Conservation (phyloP, 345 rosid species). For the Populus nigra region DNA sequence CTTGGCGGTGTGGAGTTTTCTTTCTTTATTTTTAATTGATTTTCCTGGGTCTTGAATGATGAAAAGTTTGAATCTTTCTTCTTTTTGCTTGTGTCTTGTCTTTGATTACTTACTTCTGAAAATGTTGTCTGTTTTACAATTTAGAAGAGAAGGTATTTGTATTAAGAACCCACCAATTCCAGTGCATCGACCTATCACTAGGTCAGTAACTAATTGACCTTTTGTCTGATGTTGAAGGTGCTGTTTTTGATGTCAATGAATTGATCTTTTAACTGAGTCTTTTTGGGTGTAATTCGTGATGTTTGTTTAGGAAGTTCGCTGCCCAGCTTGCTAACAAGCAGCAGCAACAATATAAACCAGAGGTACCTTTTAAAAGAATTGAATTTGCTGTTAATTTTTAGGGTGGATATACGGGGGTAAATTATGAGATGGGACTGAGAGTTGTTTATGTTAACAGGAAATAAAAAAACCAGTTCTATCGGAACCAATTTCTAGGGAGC, state of each 20-base stretch:
- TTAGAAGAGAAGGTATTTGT: slow-evolving; percentile 45
- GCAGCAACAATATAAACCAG: slow-evolving; percentile 48
- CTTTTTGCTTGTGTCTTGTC: background rate
- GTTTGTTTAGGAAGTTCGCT: slow-evolving; percentile 62
- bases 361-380: slow-evolving; percentile 34
- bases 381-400: background rate
- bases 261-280: slow-evolving; percentile 5
- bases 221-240: background rate
- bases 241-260: background rate
- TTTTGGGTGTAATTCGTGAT: slow-evolving; percentile 6
- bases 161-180: slow-evolving; percentile 54
- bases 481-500: slow-evolving; percentile 28
- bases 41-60: background rate
- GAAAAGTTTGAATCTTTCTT: background rate
- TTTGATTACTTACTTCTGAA: background rate
- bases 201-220: slow-evolving; percentile 41
- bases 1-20: background rate
- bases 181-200: slow-evolving; percentile 76
- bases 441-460: slow-evolving; percentile 33
- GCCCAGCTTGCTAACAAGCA: slow-evolving; percentile 72
- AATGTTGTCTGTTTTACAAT: background rate
- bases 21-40: background rate
- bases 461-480: slow-evolving; percentile 34
- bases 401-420: background rate
- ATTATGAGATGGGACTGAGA: background rate